Percentiles rank a stretch among this genome's conserved stretches.
These are phyloP conservation scores for Clonostachys solani DNA, from an alignment of 2,329 filamentous ascomycete genomes.

Conservation along the genomic window DNA sequence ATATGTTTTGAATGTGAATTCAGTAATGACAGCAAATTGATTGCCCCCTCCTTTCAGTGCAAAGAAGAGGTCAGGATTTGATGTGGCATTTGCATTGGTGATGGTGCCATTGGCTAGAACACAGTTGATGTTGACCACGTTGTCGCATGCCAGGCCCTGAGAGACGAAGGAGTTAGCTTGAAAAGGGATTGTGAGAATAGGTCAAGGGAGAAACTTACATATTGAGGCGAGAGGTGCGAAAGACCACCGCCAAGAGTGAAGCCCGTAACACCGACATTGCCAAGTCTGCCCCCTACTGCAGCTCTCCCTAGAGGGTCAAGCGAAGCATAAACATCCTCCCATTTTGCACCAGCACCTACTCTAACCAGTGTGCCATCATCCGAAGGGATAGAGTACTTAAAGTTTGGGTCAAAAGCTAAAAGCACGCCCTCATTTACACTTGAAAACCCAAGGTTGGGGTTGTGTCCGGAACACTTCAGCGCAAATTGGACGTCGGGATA, in stretches of 20 bases:
- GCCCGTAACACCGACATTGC: conserved; percentile 18
- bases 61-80: conserved; percentile 12
- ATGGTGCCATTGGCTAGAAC: conserved; percentile 15
- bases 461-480: conserved; percentile 30
- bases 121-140: conserved; percentile 10
- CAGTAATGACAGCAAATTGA: conserved; percentile 22
- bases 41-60: conserved; percentile 19
- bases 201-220: conserved; percentile 4
- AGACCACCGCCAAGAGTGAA: conserved; percentile 18
- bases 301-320: conserved; percentile 24
- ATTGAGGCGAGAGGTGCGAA: conserved; percentile 18
- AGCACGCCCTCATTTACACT: conserved; percentile 26
- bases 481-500: conserved; percentile 23
- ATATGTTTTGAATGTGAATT: conserved; percentile 19
- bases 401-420: conserved; percentile 23
- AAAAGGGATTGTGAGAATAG: too few relatives aligned
- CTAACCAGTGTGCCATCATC: conserved; percentile 19
- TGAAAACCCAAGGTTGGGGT: conserved; percentile 24
- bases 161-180: too few relatives aligned
- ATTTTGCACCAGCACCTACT: conserved; percentile 30
- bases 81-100: conserved; percentile 13
- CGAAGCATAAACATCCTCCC: conserved; percentile 27
- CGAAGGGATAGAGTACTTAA: conserved; percentile 25
- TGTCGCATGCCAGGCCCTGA: too few relatives aligned
- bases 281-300: conserved; percentile 19